These are phyloP conservation scores for Flammula alnicola DNA, from an alignment of 1,284 basidiomycete species.

Conservation along the genomic window DNA sequence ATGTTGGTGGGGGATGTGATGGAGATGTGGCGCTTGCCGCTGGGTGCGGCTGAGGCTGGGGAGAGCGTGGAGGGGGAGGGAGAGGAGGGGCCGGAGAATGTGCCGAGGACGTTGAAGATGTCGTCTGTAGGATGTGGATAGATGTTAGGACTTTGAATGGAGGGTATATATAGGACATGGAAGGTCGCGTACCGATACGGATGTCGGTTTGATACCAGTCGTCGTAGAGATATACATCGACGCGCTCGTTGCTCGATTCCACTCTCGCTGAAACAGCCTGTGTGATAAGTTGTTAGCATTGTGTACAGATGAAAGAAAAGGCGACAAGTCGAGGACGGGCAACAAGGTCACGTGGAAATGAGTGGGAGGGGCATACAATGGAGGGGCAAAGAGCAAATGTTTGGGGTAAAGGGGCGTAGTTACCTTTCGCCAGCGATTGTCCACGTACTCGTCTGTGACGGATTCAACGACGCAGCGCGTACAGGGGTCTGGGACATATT, in stretches of 20 bases:
- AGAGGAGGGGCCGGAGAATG: slow-evolving; percentile 39
- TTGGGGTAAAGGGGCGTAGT: too few relatives aligned
- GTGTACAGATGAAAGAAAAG: background rate
- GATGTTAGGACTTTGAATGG: too few relatives aligned
- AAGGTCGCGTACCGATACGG: slow-evolving; percentile 48
- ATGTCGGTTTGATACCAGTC: slow-evolving; percentile 70
- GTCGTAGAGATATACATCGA: slow-evolving; percentile 61
- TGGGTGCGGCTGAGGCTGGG: too few relatives aligned
- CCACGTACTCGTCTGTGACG: slow-evolving; percentile 37
- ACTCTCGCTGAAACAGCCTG: slow-evolving; percentile 50
- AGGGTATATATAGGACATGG: background rate
- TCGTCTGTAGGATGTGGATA: slow-evolving; percentile 56
- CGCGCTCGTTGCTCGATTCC: slow-evolving; percentile 42
- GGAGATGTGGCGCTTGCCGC: too few relatives aligned
- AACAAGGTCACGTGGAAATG: background rate
- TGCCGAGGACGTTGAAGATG: slow-evolving; percentile 77
- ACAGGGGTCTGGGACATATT: slow-evolving; percentile 38
- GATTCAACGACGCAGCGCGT: slow-evolving; percentile 57
- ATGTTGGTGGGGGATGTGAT: slow-evolving; percentile 63
- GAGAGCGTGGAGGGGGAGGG: slow-evolving; percentile 31
- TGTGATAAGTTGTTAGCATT: slow-evolving; percentile 18
- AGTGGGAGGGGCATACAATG: background rate
- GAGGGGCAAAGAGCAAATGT: background rate
- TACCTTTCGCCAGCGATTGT: slow-evolving; percentile 44
- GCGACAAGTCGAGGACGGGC: background rate